A percentile compares a stretch with the other conserved stretches of the same genome.
phyloP scores from a whole-genome alignment of 116 monocot species.

The Zostera marina region DNA sequence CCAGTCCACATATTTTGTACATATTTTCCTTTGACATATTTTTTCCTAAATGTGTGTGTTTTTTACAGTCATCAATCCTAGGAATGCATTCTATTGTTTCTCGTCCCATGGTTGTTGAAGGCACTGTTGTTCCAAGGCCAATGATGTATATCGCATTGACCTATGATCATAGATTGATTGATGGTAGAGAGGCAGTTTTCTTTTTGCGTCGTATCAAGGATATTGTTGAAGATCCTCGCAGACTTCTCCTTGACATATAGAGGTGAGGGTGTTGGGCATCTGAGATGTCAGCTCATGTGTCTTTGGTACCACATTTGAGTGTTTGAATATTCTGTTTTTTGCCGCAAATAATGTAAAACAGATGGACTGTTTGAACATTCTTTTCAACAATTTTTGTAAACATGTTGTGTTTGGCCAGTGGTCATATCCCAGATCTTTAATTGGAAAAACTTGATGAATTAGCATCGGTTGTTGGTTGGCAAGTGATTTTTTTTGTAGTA shows the following conservation, averaged over 20 bases:
- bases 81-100: slow-evolving; percentile 89
- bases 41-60: background rate
- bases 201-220: slow-evolving; percentile 91
- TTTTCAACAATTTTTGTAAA: too few relatives aligned
- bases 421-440: too few relatives aligned
- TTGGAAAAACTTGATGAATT: too few relatives aligned
- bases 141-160: slow-evolving; percentile 97
- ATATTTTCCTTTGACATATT: background rate
- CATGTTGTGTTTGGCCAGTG: too few relatives aligned
- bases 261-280: background rate
- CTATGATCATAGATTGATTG: slow-evolving; percentile 85
- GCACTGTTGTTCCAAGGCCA: slow-evolving; percentile 54
- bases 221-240: slow-evolving; percentile 86
- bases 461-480: too few relatives aligned
- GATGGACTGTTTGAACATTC: too few relatives aligned
- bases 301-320: background rate
- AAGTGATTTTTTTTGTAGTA: too few relatives aligned
- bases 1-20: background rate
- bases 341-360: background rate
- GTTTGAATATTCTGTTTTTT: background rate
- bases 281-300: background rate
- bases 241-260: slow-evolving; percentile 87
- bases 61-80: slow-evolving; percentile 75
- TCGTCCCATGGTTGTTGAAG: slow-evolving; percentile 68
- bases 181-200: slow-evolving; percentile 94